A percentile compares a stretch with the other conserved stretches of the same genome.
Conservation (phyloP, 176 grass and related monocot genomes). For the Echinochloa phyllopogon region DNA sequence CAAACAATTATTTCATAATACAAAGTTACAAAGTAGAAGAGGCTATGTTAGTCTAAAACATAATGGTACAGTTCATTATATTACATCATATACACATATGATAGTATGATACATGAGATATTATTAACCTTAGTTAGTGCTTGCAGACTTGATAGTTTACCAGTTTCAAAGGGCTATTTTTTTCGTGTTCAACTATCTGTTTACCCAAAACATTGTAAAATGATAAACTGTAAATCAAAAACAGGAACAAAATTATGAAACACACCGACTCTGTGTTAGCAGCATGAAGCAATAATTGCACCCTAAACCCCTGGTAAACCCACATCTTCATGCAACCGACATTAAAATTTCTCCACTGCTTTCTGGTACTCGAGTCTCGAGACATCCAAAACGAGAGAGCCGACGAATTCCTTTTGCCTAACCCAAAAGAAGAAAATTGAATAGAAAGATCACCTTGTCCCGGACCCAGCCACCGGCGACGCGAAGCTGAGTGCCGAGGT, state of each 20-base stretch:
- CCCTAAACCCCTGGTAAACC: neutral
- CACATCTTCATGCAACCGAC: no score
- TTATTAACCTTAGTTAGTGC: neutral
- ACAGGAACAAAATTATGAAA: neutral
- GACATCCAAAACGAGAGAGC: neutral
- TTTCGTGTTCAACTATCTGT: neutral
- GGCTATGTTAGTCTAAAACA: neutral
- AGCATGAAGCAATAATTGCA: neutral
- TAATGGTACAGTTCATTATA: neutral
- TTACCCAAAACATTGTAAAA: neutral
- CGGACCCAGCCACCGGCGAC: constrained; percentile 55
- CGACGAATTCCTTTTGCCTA: neutral
- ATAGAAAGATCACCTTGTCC: constrained; percentile 40
- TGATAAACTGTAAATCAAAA: neutral
- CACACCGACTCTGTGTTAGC: neutral
- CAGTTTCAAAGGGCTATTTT: neutral
- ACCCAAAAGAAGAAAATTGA: no score
- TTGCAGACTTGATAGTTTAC: neutral
- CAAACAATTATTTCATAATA: constrained; percentile 24
- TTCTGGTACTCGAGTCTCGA: no score
- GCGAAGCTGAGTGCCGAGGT: constrained; percentile 54
- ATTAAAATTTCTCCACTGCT: no score
- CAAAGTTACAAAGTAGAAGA: neutral
- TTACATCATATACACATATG: neutral
- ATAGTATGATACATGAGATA: neutral